These are phyloP conservation scores for Lentinula detonsa DNA, from an alignment of 768 basidiomycete genomes.

Conservation along the genomic window DNA sequence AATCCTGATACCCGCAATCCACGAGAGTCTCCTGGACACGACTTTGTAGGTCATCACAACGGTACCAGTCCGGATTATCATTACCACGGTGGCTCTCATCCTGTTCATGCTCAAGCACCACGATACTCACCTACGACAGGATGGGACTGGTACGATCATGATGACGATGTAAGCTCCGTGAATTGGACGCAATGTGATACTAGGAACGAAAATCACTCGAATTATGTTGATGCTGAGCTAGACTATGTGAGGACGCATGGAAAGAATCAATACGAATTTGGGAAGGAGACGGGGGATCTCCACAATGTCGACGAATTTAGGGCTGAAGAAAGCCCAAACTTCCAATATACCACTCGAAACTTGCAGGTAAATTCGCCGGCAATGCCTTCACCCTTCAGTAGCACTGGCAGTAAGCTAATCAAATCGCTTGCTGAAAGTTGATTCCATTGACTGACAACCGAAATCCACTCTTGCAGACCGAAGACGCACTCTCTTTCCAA, in stretches of 20 bases:
- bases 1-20: constrained; percentile 5
- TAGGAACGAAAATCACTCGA: neutral
- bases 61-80: neutral
- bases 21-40: constrained; percentile 8
- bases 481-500: neutral
- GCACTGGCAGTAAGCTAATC: neutral
- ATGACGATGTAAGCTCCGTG: constrained; percentile 1
- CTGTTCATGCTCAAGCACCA: neutral
- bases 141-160: constrained; percentile 3
- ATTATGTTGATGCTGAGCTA: neutral
- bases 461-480: neutral
- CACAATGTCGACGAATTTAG: neutral
- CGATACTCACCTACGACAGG: constrained; percentile 3
- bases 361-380: neutral
- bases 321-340: neutral
- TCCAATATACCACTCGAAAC: neutral
- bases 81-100: neutral
- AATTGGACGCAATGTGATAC: constrained; percentile 5
- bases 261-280: neutral
- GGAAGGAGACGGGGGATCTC: neutral
- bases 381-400: neutral
- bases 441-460: neutral
- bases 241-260: neutral
- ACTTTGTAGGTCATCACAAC: constrained; percentile 2
- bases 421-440: neutral